These are phyloP conservation scores for Capsicum chinense DNA, from an alignment of 257 asterid species.

Conservation along the genomic window DNA sequence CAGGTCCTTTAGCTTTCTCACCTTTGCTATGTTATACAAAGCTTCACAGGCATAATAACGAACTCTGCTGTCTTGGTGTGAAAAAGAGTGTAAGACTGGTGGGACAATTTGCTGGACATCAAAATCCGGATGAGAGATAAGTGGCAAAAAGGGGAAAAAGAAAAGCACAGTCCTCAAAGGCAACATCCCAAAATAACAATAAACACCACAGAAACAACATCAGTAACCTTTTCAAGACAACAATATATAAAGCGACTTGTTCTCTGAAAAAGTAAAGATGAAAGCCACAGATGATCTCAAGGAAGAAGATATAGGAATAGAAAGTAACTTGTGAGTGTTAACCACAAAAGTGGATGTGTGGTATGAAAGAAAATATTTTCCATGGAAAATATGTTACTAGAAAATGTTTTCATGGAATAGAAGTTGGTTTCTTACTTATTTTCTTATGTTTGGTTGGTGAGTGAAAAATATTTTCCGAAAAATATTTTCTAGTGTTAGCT, in stretches of 20 bases:
- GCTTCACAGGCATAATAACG: conserved; percentile 99
- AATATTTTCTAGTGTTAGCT: no score
- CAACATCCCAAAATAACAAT: conserved; percentile 18
- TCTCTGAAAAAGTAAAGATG: background rate
- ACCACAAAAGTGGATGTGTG: background rate
- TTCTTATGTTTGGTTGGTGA: no score
- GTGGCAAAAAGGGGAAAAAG: conserved; percentile 32
- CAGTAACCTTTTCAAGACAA: background rate
- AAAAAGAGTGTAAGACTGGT: conserved; percentile 84
- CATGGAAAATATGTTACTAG: no score
- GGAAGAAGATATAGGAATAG: background rate
- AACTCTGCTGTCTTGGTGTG: conserved; percentile 98
- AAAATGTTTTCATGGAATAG: no score
- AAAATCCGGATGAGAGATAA: conserved; percentile 35
- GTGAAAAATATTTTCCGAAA: no score
- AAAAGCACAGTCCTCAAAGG: background rate
- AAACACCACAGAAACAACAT: conserved; percentile 7
- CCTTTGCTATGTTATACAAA: conserved; percentile 97
- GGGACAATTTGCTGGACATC: conserved; percentile 90
- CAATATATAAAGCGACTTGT: background rate
- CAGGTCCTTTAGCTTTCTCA: conserved; percentile 37
- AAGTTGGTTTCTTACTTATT: no score
- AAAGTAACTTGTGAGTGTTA: background rate
- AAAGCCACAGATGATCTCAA: conserved; percentile 17
- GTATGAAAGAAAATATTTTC: no score